Percentiles rank a stretch among this genome's conserved stretches.
These are phyloP conservation scores for Atalantia buxifolia DNA, from an alignment of 345 rosid species.

Conservation along the genomic window DNA sequence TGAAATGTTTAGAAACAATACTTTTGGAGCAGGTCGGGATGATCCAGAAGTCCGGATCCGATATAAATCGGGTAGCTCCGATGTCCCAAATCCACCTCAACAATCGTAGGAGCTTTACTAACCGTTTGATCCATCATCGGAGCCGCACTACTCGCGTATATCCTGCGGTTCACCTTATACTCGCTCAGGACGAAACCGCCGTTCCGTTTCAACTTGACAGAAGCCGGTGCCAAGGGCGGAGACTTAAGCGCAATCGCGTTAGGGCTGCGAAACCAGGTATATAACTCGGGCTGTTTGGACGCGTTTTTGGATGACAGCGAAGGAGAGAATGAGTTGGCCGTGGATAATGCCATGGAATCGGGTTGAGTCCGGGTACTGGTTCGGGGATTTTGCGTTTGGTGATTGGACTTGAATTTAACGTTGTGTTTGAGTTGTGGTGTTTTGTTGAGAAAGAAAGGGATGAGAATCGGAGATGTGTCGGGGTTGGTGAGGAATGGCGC, in stretches of 20 bases:
- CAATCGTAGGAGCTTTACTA: slow-evolving; percentile 48
- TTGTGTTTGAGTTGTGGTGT: not conserved
- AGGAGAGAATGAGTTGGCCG: slow-evolving; percentile 47
- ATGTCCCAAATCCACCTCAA: slow-evolving; percentile 82
- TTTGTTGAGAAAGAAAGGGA: slow-evolving; percentile 7
- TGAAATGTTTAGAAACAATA: slow-evolving; percentile 6
- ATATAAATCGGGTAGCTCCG: slow-evolving; percentile 97
- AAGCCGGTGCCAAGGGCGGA: slow-evolving; percentile 13
- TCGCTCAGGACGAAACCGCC: slow-evolving; percentile 20
- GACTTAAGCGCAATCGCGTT: slow-evolving; percentile 26
- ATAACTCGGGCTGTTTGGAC: slow-evolving; percentile 22
- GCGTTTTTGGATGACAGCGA: slow-evolving; percentile 30
- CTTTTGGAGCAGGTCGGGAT: slow-evolving; percentile 80
- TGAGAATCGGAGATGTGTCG: slow-evolving; percentile 4
- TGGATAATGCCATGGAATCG: slow-evolving; percentile 46
- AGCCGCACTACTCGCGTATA: slow-evolving; percentile 27
- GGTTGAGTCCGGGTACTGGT: not conserved
- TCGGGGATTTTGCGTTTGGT: slow-evolving; percentile 10
- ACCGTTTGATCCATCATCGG: slow-evolving; percentile 61
- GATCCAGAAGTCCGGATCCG: slow-evolving; percentile 85
- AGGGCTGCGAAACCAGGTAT: slow-evolving; percentile 27
- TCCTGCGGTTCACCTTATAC: not conserved
- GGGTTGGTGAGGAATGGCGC: slow-evolving; percentile 24
- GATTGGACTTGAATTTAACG: slow-evolving; percentile 12
- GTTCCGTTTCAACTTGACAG: slow-evolving; percentile 22